A percentile compares a stretch with the other conserved stretches of the same genome.
Conservation (phyloP, 2,329 filamentous ascomycete genomes). For the Xylariaceae sp. region DNA sequence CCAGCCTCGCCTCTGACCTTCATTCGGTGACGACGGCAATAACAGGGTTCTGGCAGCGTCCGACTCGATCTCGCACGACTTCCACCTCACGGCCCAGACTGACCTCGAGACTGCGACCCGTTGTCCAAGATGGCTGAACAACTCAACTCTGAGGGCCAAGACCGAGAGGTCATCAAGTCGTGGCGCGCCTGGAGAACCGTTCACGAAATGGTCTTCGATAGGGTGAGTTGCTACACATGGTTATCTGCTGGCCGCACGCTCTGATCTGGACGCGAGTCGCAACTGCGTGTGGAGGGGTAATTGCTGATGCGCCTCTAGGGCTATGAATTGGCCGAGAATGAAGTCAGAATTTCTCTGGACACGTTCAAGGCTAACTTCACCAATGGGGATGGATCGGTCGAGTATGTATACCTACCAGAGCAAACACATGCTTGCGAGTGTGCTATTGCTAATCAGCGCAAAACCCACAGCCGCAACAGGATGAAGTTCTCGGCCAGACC, state of each 20-base stretch:
- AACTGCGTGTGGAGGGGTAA: neutral
- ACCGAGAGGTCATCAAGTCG: constrained; percentile 60
- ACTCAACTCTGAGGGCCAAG: constrained; percentile 35
- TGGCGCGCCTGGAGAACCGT: constrained; percentile 94
- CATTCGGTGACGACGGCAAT: no score
- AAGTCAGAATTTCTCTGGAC: constrained; percentile 82
- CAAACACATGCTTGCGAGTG: no score
- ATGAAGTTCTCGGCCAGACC: constrained; percentile 89
- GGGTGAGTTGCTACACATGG: constrained; percentile 56
- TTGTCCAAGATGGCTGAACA: constrained; percentile 37
- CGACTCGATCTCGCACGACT: no score
- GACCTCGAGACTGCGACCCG: no score
- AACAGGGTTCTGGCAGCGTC: no score
- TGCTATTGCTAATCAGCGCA: neutral
- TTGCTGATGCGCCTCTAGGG: constrained; percentile 53
- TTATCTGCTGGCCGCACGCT: neutral
- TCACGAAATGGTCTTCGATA: constrained; percentile 90
- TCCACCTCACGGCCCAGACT: no score
- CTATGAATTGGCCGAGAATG: constrained; percentile 86
- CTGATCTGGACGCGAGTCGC: neutral
- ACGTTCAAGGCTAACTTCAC: constrained; percentile 72
- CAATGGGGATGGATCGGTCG: constrained; percentile 66
- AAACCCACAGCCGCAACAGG: constrained; percentile 61
- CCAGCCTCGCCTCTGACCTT: no score
- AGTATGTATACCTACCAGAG: constrained; percentile 62